Evolutionary conservation across 306 rosid genomes (phyloP), one percentile per base, ranked within the genome.

Genomic region (Adenanthera pavonina): DNA sequence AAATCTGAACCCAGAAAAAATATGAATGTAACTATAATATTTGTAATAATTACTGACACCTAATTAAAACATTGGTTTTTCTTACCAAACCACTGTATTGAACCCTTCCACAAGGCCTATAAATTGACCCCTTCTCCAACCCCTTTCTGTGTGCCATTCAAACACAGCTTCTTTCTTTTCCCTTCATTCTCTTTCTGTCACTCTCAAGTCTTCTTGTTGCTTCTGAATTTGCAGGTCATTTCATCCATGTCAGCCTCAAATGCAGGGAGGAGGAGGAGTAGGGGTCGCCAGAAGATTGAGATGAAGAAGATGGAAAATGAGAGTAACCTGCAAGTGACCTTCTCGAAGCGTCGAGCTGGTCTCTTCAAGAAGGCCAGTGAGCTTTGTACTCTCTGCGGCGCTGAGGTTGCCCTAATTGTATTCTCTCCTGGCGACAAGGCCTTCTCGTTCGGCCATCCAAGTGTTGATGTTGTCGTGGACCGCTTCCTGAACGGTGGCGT

Each of bases 301-400:
- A 81, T 87, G 72, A 84, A 87, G 59, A 87, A 87, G 44, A 87
- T 87, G 84, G 72, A 5, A 49, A 87, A 81, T 0, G 86, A 84
- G n/a, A 84, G 77, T 66, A 84, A 84, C 46, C 44, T 84, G 1
- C 90, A 84, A 20, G 87, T 84, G 1, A 87, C 87, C 0, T 87
- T 87, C 74, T 87, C 90, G 1, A 87, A 87, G 73, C 84, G 87
- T 0, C 85, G 90, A 0, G 71, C 73, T 0, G 90, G 90, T 0
- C 81, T 87, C 5, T 84, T 87, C 82, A 87, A 87, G 80, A 87
- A 84, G 68, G 90, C 90, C 0, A 84, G 90, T 2, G 90, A 87
- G 35, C 84, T 84, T 0, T 78, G 90, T 77, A 87, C 82, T 0
- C 82, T 84, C 0, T 84, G 87, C 0, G 82, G 84, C 1, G 84